These are phyloP conservation scores for Suhomyces choctaworum DNA, from an alignment of 1,139 yeast species.

Conservation along the genomic window DNA sequence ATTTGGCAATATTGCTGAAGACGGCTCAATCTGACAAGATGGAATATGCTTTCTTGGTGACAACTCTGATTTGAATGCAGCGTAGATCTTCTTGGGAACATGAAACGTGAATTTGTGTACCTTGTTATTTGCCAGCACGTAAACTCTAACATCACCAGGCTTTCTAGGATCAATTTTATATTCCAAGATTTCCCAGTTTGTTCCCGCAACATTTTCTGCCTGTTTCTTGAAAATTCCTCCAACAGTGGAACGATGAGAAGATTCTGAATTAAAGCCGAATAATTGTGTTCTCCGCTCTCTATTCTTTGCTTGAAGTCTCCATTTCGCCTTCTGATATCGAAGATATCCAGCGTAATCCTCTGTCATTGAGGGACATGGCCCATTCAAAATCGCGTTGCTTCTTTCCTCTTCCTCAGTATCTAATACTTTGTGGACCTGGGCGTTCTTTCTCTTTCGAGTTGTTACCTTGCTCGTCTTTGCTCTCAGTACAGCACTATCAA, in stretches of 20 bases:
- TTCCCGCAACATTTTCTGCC: slow-evolving; percentile 73
- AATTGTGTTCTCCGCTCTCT: slow-evolving; percentile 71
- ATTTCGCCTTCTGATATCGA: slow-evolving; percentile 75
- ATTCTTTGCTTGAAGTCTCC: slow-evolving; percentile 75
- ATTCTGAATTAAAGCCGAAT: slow-evolving; percentile 65
- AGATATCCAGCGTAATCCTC: slow-evolving; percentile 79
- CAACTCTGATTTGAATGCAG: slow-evolving; percentile 59
- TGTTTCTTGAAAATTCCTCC: slow-evolving; percentile 73
- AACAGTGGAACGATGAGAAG: slow-evolving; percentile 52
- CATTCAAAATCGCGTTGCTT: slow-evolving; percentile 47
- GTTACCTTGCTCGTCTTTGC: slow-evolving; percentile 54
- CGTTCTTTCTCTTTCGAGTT: slow-evolving; percentile 38
- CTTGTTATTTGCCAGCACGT: slow-evolving; percentile 66
- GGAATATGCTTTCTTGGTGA: slow-evolving; percentile 48
- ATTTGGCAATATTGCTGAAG: slow-evolving; percentile 65
- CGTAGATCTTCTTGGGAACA: slow-evolving; percentile 71
- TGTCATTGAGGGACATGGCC: slow-evolving; percentile 67
- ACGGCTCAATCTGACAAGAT: slow-evolving; percentile 60
- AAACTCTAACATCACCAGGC: slow-evolving; percentile 78
- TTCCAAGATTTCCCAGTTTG: slow-evolving; percentile 85
- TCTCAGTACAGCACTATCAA: slow-evolving; percentile 23
- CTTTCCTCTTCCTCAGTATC: slow-evolving; percentile 47
- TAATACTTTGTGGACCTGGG: slow-evolving; percentile 22
- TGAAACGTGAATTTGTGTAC: slow-evolving; percentile 73
- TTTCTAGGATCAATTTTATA: slow-evolving; percentile 55